Evolutionary conservation across 1,139 yeast genomes (phyloP).

Genomic region (Arxiozyma heterogenica): DNA sequence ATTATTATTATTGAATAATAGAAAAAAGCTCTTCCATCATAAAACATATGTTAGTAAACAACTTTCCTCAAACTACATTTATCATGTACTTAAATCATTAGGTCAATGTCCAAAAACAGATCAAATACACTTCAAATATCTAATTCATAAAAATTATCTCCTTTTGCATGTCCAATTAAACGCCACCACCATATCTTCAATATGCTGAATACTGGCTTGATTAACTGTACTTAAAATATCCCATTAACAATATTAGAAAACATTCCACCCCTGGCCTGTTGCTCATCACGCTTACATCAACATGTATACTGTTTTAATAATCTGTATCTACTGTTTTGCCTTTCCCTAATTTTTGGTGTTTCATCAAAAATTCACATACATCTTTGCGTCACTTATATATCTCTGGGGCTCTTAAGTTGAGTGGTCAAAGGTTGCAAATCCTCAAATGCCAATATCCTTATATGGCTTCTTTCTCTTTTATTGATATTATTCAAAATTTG

Average conservation of each 20-base stretch:
- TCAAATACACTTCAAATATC: too few species aligned
- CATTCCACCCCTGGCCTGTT: background rate
- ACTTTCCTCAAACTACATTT: background rate
- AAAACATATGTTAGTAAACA: slow-evolving; percentile 6
- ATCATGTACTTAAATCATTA: background rate
- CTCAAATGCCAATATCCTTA: background rate
- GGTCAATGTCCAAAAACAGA: background rate
- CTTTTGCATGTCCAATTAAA: too few species aligned
- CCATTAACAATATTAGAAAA: background rate
- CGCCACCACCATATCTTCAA: background rate
- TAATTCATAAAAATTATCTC: background rate
- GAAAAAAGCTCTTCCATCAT: background rate
- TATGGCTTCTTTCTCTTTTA: background rate
- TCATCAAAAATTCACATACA: slow-evolving; percentile 9
- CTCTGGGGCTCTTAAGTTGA: background rate
- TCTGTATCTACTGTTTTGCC: background rate
- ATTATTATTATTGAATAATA: background rate
- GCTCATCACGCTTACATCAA: background rate
- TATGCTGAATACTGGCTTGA: too few species aligned
- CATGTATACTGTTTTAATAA: background rate
- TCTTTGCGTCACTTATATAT: slow-evolving; percentile 15
- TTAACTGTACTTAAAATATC: background rate
- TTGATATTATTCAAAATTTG: background rate
- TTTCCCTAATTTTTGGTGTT: background rate
- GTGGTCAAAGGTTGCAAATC: too few species aligned